These are phyloP conservation scores for Pichia membranifaciens DNA, from an alignment of 805 yeast genomes.

Conservation along the genomic window DNA sequence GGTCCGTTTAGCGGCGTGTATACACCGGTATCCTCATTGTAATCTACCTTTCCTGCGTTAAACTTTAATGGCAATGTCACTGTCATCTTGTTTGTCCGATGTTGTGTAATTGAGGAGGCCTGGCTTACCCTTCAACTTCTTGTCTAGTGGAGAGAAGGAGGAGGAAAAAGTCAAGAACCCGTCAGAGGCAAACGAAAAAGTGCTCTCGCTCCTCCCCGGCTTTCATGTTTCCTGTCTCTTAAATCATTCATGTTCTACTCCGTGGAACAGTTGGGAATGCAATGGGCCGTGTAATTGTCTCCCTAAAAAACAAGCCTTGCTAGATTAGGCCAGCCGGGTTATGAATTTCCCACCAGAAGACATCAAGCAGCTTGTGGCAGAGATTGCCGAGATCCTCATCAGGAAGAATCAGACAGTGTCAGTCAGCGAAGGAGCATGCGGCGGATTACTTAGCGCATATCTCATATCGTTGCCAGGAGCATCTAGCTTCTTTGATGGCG, in stretches of 20 bases:
- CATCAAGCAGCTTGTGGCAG: conserved; percentile 42
- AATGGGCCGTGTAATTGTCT: no score
- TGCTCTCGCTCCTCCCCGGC: neutral
- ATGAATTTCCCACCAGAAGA: conserved; percentile 58
- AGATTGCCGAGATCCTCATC: conserved; percentile 53
- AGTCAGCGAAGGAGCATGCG: conserved; percentile 85
- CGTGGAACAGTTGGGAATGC: no score
- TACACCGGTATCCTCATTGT: conserved; percentile 51
- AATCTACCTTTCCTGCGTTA: conserved; percentile 74
- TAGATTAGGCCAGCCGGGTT: neutral
- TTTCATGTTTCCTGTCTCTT: no score
- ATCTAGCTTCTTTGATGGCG: conserved; percentile 75
- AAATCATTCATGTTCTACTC: no score
- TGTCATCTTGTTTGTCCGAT: neutral
- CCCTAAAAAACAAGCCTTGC: no score
- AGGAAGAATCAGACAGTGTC: conserved; percentile 60
- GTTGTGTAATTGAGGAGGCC: neutral
- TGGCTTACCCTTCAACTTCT: no score
- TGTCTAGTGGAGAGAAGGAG: no score
- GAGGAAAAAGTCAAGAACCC: no score
- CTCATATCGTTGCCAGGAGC: conserved; percentile 83
- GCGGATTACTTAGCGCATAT: conserved; percentile 78
- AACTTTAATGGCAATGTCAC: conserved; percentile 36
- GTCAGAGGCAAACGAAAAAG: neutral
- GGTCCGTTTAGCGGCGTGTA: conserved; percentile 69